Evolutionary conservation across 768 basidiomycete species (phyloP).

Genomic region (Botryobasidium botryosum): DNA sequence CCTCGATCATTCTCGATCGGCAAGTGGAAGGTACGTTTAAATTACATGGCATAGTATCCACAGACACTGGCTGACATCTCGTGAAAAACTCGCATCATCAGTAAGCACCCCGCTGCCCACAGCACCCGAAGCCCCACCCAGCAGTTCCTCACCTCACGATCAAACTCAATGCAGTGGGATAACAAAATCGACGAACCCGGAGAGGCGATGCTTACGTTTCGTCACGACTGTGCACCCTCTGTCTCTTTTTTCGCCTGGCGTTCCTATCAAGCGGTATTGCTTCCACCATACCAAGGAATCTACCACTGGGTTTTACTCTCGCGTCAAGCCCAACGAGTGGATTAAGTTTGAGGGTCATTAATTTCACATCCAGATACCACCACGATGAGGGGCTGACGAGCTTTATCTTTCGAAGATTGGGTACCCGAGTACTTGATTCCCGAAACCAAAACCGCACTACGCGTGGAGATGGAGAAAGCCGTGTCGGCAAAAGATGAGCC

Average conservation of each 20-base stretch:
- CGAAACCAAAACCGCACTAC: conserved; percentile 41
- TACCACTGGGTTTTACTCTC: conserved; percentile 39
- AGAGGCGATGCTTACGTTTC: conserved; percentile 39
- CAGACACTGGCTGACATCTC: no score
- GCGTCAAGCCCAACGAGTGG: conserved; percentile 29
- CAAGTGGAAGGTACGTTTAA: no score
- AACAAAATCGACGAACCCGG: conserved; percentile 51
- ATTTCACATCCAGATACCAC: not conserved
- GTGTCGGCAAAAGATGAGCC: conserved; percentile 36
- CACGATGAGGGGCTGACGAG: not conserved
- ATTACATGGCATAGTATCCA: no score
- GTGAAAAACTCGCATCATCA: no score
- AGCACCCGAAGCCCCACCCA: no score
- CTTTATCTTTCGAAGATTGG: conserved; percentile 32
- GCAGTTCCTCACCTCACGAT: no score
- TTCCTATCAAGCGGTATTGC: conserved; percentile 12
- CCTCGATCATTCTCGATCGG: no score
- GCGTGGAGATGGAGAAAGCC: conserved; percentile 35
- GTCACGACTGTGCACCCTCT: conserved; percentile 30
- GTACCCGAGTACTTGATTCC: conserved; percentile 46
- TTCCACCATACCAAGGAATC: conserved; percentile 38
- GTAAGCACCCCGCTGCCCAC: no score
- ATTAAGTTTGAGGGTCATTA: conserved; percentile 39
- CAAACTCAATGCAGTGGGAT: conserved; percentile 40
- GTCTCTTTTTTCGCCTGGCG: conserved; percentile 5